Conservation (phyloP, 768 basidiomycete genomes). For the Lactarius sp. region DNA sequence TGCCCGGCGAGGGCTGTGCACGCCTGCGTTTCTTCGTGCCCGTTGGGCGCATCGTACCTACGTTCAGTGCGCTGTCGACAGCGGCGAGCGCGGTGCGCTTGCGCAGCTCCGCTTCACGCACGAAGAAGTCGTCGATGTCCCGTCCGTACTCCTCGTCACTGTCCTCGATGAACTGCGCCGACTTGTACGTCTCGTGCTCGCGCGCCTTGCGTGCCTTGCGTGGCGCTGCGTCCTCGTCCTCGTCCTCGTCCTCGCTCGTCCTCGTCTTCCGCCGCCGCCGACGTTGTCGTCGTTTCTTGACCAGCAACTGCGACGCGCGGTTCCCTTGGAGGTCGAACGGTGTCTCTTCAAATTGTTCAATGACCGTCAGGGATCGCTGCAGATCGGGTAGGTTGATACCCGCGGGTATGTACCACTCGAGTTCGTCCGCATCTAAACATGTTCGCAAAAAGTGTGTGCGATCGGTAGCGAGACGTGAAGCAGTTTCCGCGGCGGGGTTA, state of each 20-base stretch:
- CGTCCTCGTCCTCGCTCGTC: constrained; percentile 40
- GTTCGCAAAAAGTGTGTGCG: neutral
- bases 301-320: constrained; percentile 65
- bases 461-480: constrained; percentile 10
- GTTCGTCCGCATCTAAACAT: constrained; percentile 54
- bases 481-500: constrained; percentile 12
- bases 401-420: constrained; percentile 83
- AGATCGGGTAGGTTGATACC: constrained; percentile 63
- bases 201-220: constrained; percentile 49
- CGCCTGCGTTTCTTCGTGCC: constrained; percentile 58
- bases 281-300: constrained; percentile 46
- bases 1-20: constrained; percentile 40
- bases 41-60: constrained; percentile 43
- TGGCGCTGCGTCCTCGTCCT: constrained; percentile 35
- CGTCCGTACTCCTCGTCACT: constrained; percentile 74
- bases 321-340: constrained; percentile 81
- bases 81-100: constrained; percentile 43
- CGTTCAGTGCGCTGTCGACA: constrained; percentile 39
- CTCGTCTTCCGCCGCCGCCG: constrained; percentile 48
- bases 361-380: constrained; percentile 62
- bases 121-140: constrained; percentile 79
- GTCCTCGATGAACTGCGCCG: constrained; percentile 88
- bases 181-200: constrained; percentile 75
- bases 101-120: constrained; percentile 59
- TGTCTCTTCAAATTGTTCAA: constrained; percentile 75